Conservation (phyloP, 1,284 basidiomycete genomes). For the Naganishia cerealis region DNA sequence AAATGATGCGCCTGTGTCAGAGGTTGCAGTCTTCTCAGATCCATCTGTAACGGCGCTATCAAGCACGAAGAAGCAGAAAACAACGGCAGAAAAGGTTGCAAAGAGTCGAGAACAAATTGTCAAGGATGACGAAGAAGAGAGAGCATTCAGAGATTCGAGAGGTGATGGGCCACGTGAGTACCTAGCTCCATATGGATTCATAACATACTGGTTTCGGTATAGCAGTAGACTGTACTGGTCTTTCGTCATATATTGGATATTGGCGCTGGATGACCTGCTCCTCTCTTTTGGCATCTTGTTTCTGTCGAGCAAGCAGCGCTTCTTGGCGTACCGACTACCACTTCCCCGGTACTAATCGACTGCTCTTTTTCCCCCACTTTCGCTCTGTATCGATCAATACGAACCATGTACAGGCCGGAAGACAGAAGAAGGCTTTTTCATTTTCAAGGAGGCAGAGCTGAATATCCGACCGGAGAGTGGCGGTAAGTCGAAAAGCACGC, state of each 20-base stretch:
- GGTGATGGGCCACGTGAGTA: constrained; percentile 70
- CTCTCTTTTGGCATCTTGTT: not conserved
- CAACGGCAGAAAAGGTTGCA: constrained; percentile 8
- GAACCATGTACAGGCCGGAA: constrained; percentile 61
- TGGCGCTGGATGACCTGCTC: not conserved
- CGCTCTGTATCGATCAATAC: constrained; percentile 33
- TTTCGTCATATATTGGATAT: constrained; percentile 10
- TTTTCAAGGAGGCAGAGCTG: constrained; percentile 85
- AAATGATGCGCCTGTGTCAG: not conserved
- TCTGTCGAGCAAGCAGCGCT: not conserved
- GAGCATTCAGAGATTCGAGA: constrained; percentile 70
- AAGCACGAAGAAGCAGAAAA: constrained; percentile 15
- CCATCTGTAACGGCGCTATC: not conserved
- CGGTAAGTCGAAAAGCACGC: constrained; percentile 59
- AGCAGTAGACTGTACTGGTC: not conserved
- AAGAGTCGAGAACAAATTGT: constrained; percentile 16
- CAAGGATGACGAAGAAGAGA: constrained; percentile 56
- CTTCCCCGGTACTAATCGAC: too few species aligned
- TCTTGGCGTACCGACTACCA: not conserved
- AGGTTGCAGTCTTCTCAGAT: constrained; percentile 23
- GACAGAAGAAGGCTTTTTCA: constrained; percentile 78
- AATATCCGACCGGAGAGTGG: constrained; percentile 71
- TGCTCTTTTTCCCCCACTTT: constrained; percentile 8
- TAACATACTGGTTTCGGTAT: not conserved
- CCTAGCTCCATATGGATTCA: not conserved